A percentile compares a stretch with the other conserved stretches of the same genome.
Conservation (phyloP, 2,329 filamentous ascomycete species). For the Pseudogymnoascus sp. region DNA sequence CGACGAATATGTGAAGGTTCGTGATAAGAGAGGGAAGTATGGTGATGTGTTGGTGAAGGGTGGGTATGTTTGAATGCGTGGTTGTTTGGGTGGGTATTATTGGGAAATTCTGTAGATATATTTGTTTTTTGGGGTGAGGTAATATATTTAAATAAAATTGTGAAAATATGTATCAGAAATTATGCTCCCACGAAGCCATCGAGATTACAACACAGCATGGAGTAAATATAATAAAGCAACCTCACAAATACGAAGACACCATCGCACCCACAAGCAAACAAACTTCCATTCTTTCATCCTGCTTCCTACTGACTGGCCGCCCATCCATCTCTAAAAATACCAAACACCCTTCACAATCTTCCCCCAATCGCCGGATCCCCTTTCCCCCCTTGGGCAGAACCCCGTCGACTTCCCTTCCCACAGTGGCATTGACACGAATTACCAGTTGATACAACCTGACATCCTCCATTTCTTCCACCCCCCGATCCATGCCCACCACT, state of each 20-base stretch:
- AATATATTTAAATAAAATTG: no score
- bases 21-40: no score
- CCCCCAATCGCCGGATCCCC: no score
- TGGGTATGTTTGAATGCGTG: no score
- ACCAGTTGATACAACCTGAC: not conserved
- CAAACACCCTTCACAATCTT: not conserved
- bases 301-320: not conserved
- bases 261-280: no score
- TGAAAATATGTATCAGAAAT: no score
- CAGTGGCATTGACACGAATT: not conserved
- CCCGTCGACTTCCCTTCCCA: not conserved
- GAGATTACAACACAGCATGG: not conserved
- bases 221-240: not conserved
- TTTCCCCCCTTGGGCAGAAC: not conserved
- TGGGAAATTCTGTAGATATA: no score
- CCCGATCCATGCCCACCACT: not conserved
- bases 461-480: not conserved
- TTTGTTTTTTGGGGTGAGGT: no score
- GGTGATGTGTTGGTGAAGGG: no score
- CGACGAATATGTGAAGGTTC: no score
- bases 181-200: no score
- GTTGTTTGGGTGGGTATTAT: no score
- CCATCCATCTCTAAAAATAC: not conserved
- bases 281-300: not conserved
- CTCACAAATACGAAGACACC: not conserved